Percentiles rank a stretch among this genome's conserved stretches.
phyloP scores from a whole-genome alignment of 768 basidiomycete species.

The Rhizopogon sp. region DNA sequence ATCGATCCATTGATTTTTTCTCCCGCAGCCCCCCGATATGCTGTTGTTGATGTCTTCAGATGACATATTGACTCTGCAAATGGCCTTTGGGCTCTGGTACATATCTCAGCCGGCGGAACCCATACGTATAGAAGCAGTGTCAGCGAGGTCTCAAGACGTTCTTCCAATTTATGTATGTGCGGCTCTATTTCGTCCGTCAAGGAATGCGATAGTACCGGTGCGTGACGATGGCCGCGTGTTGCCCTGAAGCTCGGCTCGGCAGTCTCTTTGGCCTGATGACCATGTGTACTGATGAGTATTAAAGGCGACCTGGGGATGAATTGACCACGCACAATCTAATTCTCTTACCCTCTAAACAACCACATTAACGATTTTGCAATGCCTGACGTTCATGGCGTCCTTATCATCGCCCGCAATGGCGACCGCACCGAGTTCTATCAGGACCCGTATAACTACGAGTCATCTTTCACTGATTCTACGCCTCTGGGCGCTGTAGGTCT shows the following conservation, averaged over 20 bases:
- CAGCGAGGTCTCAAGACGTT: not conserved
- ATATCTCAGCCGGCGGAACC: not conserved
- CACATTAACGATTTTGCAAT: not conserved
- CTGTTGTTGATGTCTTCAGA: constrained; percentile 1
- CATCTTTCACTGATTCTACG: constrained; percentile 63
- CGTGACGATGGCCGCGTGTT: not conserved
- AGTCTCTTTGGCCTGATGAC: not conserved
- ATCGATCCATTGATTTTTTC: not conserved
- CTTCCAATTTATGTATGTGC: not conserved
- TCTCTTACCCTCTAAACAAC: not conserved
- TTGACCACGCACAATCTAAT: not conserved
- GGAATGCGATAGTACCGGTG: too few species aligned
- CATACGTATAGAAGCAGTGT: not conserved
- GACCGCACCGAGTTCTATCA: constrained; percentile 68
- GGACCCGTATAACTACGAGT: constrained; percentile 64
- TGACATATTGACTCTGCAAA: not conserved
- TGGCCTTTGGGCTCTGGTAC: not conserved
- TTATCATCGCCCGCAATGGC: constrained; percentile 73
- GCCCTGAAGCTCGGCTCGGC: not conserved
- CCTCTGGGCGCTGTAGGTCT: constrained; percentile 65
- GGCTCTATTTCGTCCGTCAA: not conserved
- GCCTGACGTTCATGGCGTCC: constrained; percentile 63
- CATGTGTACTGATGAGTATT: not conserved
- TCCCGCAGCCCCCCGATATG: constrained; percentile 1
- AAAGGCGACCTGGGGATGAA: not conserved